Evolutionary conservation across 257 asterid genomes (phyloP), one percentile per base, ranked within the genome.

Genomic region (Verbena officinalis): DNA sequence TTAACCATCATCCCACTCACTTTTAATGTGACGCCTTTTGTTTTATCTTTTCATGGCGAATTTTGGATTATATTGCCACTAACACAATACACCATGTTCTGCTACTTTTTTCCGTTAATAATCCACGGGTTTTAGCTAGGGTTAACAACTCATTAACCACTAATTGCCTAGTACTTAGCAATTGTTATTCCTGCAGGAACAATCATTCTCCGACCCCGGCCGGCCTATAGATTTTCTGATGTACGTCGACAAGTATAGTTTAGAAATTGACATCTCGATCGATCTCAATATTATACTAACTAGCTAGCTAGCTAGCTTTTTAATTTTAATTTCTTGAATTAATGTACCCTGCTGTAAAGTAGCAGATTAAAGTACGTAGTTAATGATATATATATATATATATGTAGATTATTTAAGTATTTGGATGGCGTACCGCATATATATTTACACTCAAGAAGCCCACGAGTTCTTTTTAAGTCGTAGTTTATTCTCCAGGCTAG

Each of bases 101-200:
- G 42, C 71, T 36, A 68, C 75, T 33, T 5, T 0, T 56, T 67
- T 75, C 23, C 60, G 64, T 57, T 50, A 21, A n/a, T n/a, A n/a
- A 59, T 59, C 49, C 33, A 56, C 51, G 81, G 60, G 67, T 64
- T 48, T 40, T 20, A n/a, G n/a, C n/a, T n/a, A n/a, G n/a, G n/a
- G n/a, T n/a, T n/a, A 77, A 43, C 83, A 77, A 71, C 78, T 63
- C 81, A 74, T n/a, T 53, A 71, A 68, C 74, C 86, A 74, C 82
- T 74, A 75, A 55, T 62, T 44, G n/a, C n/a, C n/a, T n/a, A n/a
- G 65, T 48, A 58, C 59, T 50, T 16, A n/a, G 40, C 5, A 27
- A 27, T 43, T 64, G 19, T 31, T 65, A 30, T 13, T 15, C n/a
- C n/a, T n/a, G n/a, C n/a, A n/a, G 39, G 43, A 68, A 68, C 48